phyloP scores from a whole-genome alignment of 805 yeast genomes.

The Debaryomyces tyrocola region DNA sequence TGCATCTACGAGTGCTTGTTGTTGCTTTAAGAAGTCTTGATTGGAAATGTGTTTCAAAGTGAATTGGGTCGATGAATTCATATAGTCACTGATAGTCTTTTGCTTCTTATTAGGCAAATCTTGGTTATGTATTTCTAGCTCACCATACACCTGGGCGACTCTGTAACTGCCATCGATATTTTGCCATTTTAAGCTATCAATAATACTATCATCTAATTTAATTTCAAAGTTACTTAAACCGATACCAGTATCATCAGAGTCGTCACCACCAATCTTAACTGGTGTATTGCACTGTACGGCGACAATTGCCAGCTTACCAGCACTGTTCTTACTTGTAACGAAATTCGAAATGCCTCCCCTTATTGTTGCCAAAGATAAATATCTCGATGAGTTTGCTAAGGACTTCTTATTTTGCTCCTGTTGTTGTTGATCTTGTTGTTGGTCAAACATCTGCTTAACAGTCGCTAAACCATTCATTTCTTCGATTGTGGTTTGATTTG shows the following conservation, averaged over 20 bases:
- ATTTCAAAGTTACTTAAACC: constrained; percentile 53
- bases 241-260: constrained; percentile 23
- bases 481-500: constrained; percentile 11
- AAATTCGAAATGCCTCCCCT: constrained; percentile 26
- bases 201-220: constrained; percentile 63
- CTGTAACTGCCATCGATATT: constrained; percentile 75
- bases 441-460: constrained; percentile 27
- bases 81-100: constrained; percentile 22
- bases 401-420: constrained; percentile 20
- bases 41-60: constrained; percentile 25
- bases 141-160: constrained; percentile 81
- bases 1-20: constrained; percentile 6
- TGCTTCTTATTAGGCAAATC: constrained; percentile 14
- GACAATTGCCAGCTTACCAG: constrained; percentile 28
- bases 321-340: constrained; percentile 5
- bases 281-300: constrained; percentile 37
- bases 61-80: constrained; percentile 32
- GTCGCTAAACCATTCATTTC: constrained; percentile 27
- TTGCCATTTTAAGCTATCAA: constrained; percentile 76
- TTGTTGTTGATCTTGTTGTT: constrained; percentile 30
- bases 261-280: constrained; percentile 53
- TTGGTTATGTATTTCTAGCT: constrained; percentile 40
- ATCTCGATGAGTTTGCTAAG: constrained; percentile 21
- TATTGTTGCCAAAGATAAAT: constrained; percentile 30
- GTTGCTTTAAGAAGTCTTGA: constrained; percentile 13